Evolutionary conservation across 2,329 filamentous ascomycete genomes (phyloP).

Genomic region (Periglandula ipomoeae): DNA sequence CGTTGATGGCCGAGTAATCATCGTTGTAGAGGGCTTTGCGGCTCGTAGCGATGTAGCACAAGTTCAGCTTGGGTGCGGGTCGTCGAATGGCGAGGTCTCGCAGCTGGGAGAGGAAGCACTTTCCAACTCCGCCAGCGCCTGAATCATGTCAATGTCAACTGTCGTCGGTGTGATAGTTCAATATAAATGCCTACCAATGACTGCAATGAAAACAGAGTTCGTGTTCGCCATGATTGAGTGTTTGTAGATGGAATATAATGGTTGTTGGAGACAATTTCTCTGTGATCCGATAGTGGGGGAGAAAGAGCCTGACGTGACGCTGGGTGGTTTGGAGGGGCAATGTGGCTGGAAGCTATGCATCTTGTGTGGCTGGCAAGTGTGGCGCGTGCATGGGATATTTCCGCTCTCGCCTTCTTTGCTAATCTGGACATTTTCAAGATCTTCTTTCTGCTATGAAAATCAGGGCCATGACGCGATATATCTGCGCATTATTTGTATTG

Average conservation of each 20-base stretch:
- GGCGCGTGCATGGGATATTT: background rate
- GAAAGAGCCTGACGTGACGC: background rate
- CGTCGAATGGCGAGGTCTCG: conserved; percentile 56
- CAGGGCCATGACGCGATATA: too few species aligned
- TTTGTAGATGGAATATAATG: conserved; percentile 7
- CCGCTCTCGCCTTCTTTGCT: too few species aligned
- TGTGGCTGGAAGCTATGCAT: conserved; percentile 4
- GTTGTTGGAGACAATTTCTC: conserved; percentile 16
- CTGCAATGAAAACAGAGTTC: conserved; percentile 42
- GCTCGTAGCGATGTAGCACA: conserved; percentile 80
- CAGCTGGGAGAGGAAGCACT: conserved; percentile 81
- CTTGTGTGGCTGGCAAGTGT: background rate
- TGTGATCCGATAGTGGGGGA: conserved; percentile 27
- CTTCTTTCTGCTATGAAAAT: too few species aligned
- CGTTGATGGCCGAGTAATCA: conserved; percentile 59
- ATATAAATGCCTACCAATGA: conserved; percentile 33
- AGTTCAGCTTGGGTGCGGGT: conserved; percentile 59
- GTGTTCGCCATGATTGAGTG: conserved; percentile 29
- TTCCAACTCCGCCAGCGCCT: conserved; percentile 91
- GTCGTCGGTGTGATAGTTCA: background rate
- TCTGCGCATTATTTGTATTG: too few species aligned
- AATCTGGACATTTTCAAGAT: too few species aligned
- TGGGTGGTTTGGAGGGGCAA: conserved; percentile 6
- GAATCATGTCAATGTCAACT: conserved; percentile 12
- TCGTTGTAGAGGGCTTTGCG: conserved; percentile 70